phyloP scores from a whole-genome alignment of 192 early-diverging fungal species.

The Jimgerdemannia flammicorona region DNA sequence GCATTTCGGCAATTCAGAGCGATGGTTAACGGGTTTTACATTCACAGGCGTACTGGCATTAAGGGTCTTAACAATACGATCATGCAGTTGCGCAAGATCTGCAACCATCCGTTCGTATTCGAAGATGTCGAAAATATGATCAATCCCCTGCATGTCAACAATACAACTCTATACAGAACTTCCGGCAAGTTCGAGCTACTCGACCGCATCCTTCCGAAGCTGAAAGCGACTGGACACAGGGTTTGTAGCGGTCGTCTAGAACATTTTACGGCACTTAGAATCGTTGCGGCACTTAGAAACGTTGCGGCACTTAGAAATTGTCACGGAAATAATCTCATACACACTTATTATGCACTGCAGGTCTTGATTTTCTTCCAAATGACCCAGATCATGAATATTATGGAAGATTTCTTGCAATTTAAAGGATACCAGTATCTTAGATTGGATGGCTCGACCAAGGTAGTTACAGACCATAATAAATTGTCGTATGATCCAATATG shows the following conservation, averaged over 20 bases:
- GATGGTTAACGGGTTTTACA: not conserved
- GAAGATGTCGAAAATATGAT: constrained; percentile 84
- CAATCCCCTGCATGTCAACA: constrained; percentile 67
- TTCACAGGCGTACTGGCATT: constrained; percentile 44
- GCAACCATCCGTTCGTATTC: constrained; percentile 98
- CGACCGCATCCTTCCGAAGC: constrained; percentile 93
- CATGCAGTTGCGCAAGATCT: constrained; percentile 98
- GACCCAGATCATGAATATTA: constrained; percentile 93
- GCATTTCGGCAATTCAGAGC: not conserved
- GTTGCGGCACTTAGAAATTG: too few species aligned
- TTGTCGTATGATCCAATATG: not conserved
- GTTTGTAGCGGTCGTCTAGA: constrained; percentile 46
- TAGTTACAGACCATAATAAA: not conserved
- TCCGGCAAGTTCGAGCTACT: constrained; percentile 97
- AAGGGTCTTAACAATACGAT: constrained; percentile 92
- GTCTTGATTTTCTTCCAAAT: constrained; percentile 82
- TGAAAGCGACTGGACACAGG: constrained; percentile 75
- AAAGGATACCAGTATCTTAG: constrained; percentile 74
- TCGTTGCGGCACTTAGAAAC: too few species aligned
- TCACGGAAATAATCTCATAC: too few species aligned
- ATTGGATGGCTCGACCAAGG: constrained; percentile 88
- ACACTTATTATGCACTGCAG: constrained; percentile 5
- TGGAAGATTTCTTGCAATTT: constrained; percentile 90
- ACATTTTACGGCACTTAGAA: too few species aligned
- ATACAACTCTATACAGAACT: constrained; percentile 75